Evolutionary conservation across 371 early-diverging fungal species (phyloP).

Genomic region (Encephalitozoon intestinalis): DNA sequence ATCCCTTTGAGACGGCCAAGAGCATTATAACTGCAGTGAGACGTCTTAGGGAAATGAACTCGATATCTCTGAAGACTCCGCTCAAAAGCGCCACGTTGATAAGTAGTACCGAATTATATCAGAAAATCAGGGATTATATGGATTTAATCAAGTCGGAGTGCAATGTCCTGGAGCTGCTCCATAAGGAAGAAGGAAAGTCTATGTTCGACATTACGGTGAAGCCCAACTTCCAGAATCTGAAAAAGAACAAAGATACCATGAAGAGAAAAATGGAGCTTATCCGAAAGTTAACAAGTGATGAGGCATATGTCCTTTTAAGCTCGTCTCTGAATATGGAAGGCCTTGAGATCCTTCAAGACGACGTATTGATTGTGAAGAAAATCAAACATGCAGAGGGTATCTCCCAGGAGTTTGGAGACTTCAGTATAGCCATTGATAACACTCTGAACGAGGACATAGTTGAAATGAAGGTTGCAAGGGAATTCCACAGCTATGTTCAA

Average conservation of each 20-base stretch:
- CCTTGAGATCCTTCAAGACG: conserved; percentile 24
- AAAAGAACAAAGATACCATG: conserved; percentile 38
- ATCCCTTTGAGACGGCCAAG: conserved; percentile 55
- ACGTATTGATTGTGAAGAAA: conserved; percentile 47
- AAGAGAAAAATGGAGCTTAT: conserved; percentile 49
- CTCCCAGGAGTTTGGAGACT: conserved; percentile 11
- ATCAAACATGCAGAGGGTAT: conserved; percentile 20
- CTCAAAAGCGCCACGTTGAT: conserved; percentile 81
- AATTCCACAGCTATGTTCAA: conserved; percentile 92
- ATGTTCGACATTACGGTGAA: conserved; percentile 32
- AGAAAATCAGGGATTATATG: conserved; percentile 70
- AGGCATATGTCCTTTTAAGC: conserved; percentile 10
- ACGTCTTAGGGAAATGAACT: conserved; percentile 80
- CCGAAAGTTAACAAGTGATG: conserved; percentile 1
- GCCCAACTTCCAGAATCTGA: conserved; percentile 53
- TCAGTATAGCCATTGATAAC: conserved; percentile 77
- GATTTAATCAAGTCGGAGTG: conserved; percentile 62
- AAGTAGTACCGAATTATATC: conserved; percentile 74
- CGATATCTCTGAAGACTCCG: conserved; percentile 87
- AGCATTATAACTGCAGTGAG: conserved; percentile 90
- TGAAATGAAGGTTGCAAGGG: conserved; percentile 84
- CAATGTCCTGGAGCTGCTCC: conserved; percentile 41
- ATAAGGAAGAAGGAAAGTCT: conserved; percentile 19
- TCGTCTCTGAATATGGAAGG: background rate
- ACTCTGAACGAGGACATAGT: conserved; percentile 71